Evolutionary conservation across 208 protist species (phyloP), one percentile per base, ranked within the genome.

Genomic region (Leptomonas seymouri): DNA sequence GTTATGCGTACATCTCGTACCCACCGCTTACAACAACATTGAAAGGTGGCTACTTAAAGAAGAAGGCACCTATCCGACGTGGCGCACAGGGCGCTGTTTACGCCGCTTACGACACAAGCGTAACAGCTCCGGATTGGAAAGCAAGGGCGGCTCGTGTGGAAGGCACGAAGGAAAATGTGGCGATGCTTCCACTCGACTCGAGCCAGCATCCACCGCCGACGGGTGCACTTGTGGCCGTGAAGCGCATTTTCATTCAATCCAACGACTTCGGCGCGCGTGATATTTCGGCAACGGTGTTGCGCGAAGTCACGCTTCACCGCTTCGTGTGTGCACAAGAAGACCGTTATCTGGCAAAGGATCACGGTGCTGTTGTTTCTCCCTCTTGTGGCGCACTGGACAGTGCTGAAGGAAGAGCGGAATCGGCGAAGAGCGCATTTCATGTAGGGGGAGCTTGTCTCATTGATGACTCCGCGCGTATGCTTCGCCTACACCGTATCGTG

Each of bases 31-130:
- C 46, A 1, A 49, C 65, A 28, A 87, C 83, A 16, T 63, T 96
- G 42, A 70, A 70, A 21, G 81, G 79, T 2, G 68, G 81, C 23
- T 78, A 76, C 2, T 49, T 97, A 20, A 84, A 83, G 39, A 90
- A 89, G 66, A 69, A 82, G 34, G 70, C 39, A 1, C 62, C 89
- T 0, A 65, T 97, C 23, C 78, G 84, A n/a, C 79, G 87, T 23
- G 93, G 93, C 28, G 82, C 82, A 6, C 93, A 97, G 53, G 90
- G 93, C 5, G 89, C 84, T 16, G 82, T 97, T 25, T 97, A 97
- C 76, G 56, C 78, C 8, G 92, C 87, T 0, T 44, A 74, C 34
- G 87, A 94, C 50, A 61, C 34, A 6, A 70, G 50, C 31, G 6
- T 23, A 3, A 6, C 23, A 11, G 20, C 46, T 42, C n/a, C 58